Base-by-base conservation (phyloP, 129 eudicot species). In the Glebionis coronaria region DNA sequence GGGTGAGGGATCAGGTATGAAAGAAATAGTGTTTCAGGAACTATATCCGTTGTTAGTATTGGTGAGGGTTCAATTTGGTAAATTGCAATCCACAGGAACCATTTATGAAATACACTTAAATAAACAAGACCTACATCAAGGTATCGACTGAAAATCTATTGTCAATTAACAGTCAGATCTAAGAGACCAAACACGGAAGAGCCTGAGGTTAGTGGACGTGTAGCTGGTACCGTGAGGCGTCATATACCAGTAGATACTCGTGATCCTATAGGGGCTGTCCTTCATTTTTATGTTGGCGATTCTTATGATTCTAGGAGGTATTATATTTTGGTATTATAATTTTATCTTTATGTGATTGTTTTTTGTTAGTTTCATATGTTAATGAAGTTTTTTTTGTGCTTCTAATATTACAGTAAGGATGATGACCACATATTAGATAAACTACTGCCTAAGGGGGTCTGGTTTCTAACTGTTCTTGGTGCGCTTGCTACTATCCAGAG, bases 401-500 rank as follows among this genome's bases (percentile, higher is more conserved):
- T 67, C 44, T 19, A 56, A 61, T 4, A 61, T 65, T 47, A 47
- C 82, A 88, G 95, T 80, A 85, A 78, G 67, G 69, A 84, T 51
- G 88, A 83, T 77, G 95, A 84, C 75, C 95, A 88, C 70, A 86
- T 93, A 63, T 65, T 88, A 72, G 80, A 68, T 65, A 93, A 86
- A 77, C 81, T 93, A 50, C 95, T 82, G 20, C 88, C 86, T 10
- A 84, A 84, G 72, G 89, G 85, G 42, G 69, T 89, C 64, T 93
- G 99, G 99, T 88, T 67, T 75, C 67, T 93, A 56, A 93, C 90
- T 13, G 80, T 86, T 65, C 97, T 93, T 25, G 99, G 99, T 16
- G 75, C 99, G 28, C 87, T 90, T 31, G 99, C 99, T 14, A 93
- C 99, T 38, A 93, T 87, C 52, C 99, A 93, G 68, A 81, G 99